These are phyloP conservation scores for Xanthoconium separans DNA, from an alignment of 1,284 basidiomycete species.

Conservation along the genomic window DNA sequence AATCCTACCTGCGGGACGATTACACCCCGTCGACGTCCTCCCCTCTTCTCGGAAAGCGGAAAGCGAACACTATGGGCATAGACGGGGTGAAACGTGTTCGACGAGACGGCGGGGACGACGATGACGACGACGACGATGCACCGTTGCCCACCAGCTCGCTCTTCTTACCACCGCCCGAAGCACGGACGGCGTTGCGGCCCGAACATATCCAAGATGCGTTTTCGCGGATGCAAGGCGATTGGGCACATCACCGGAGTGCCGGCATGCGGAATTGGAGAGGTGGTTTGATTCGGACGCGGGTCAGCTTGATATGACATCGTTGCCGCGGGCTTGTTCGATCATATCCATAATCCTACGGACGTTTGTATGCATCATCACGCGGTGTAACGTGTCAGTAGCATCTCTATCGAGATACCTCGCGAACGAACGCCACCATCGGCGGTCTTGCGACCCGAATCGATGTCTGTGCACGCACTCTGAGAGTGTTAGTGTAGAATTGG, in stretches of 20 bases:
- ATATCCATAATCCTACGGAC: too few species aligned
- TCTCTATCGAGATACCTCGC: too few species aligned
- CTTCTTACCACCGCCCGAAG: conserved; percentile 79
- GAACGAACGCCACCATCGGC: too few species aligned
- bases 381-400: too few species aligned
- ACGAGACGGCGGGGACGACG: conserved; percentile 45
- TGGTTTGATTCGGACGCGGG: conserved; percentile 74
- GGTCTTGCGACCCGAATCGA: too few species aligned
- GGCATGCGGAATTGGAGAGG: conserved; percentile 89
- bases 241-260: conserved; percentile 73
- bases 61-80: conserved; percentile 46
- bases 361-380: not conserved
- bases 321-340: not conserved
- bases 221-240: conserved; percentile 82
- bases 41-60: conserved; percentile 69
- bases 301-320: conserved; percentile 66
- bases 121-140: conserved; percentile 56
- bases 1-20: conserved; percentile 65
- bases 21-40: conserved; percentile 45
- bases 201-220: conserved; percentile 91
- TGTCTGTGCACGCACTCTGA: too few species aligned
- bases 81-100: conserved; percentile 57
- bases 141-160: conserved; percentile 66
- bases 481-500: too few species aligned
- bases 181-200: conserved; percentile 72